These are phyloP conservation scores for Ogataea naganishii DNA, from an alignment of 805 yeast species.

Conservation along the genomic window DNA sequence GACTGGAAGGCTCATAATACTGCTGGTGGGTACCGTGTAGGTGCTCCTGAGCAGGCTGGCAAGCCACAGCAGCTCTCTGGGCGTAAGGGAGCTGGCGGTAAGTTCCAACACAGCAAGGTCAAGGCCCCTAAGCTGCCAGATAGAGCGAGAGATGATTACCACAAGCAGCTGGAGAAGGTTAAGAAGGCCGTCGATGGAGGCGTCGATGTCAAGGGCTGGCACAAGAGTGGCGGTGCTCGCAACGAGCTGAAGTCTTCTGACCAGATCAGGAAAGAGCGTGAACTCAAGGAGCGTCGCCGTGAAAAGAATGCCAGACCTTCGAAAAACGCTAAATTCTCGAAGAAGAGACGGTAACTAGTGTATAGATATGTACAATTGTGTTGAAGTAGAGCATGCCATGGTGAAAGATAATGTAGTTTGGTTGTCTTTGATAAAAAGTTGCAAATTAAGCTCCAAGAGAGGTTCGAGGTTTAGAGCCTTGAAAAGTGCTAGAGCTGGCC, in stretches of 20 bases:
- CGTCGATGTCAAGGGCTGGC: constrained; percentile 55
- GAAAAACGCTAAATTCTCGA: too few relatives aligned
- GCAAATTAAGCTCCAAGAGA: too few relatives aligned
- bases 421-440: too few relatives aligned
- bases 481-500: too few relatives aligned
- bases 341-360: too few relatives aligned
- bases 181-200: constrained; percentile 75
- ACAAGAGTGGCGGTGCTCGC: constrained; percentile 34
- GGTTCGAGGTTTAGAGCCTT: too few relatives aligned
- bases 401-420: too few relatives aligned
- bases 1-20: constrained; percentile 79
- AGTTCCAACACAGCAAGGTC: constrained; percentile 64
- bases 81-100: constrained; percentile 28
- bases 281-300: constrained; percentile 55
- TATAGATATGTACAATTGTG: too few relatives aligned
- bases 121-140: constrained; percentile 91
- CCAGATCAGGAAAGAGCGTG: constrained; percentile 73
- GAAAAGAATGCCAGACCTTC: constrained; percentile 83
- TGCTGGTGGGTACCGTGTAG: constrained; percentile 40
- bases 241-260: constrained; percentile 61
- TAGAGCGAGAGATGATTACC: constrained; percentile 78
- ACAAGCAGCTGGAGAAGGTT: constrained; percentile 73
- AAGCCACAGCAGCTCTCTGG: background rate
- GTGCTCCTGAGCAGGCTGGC: constrained; percentile 36
- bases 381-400: too few relatives aligned